Conservation (phyloP, 2,329 filamentous ascomycete species). For the Botrytis aclada region DNA sequence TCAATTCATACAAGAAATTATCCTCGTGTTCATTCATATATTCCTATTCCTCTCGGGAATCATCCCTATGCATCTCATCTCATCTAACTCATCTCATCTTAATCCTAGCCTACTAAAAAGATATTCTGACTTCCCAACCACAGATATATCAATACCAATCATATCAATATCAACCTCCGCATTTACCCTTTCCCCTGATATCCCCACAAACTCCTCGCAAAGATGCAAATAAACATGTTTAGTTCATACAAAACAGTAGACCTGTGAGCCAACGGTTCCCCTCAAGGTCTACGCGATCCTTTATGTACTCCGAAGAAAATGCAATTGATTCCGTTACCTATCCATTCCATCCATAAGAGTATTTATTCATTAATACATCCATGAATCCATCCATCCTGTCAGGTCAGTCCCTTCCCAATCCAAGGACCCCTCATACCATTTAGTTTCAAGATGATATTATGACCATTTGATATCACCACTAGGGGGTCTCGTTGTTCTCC, state of each 20-base stretch:
- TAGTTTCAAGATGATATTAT: conserved; percentile 22
- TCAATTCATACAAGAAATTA: neutral
- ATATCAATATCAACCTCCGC: neutral
- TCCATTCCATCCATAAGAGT: conserved; percentile 3
- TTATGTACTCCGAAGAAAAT: conserved; percentile 16
- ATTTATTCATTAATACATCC: conserved; percentile 1
- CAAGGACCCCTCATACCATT: neutral
- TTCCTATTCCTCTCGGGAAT: neutral
- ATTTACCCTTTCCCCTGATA: neutral
- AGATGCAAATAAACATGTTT: conserved; percentile 3
- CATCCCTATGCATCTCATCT: neutral
- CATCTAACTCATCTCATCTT: neutral
- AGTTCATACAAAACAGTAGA: neutral
- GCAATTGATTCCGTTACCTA: conserved; percentile 8
- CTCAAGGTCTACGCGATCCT: neutral
- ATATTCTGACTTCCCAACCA: neutral
- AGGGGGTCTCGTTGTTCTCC: conserved; percentile 32
- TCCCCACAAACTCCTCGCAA: conserved; percentile 5
- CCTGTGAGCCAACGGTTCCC: neutral
- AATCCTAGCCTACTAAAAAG: neutral
- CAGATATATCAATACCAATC: conserved; percentile 7
- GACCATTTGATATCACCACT: conserved; percentile 39
- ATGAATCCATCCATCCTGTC: neutral
- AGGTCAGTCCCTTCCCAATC: neutral
- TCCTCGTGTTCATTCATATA: neutral